Evolutionary conservation across 306 rosid species (phyloP).

Genomic region (Biancaea sappan): DNA sequence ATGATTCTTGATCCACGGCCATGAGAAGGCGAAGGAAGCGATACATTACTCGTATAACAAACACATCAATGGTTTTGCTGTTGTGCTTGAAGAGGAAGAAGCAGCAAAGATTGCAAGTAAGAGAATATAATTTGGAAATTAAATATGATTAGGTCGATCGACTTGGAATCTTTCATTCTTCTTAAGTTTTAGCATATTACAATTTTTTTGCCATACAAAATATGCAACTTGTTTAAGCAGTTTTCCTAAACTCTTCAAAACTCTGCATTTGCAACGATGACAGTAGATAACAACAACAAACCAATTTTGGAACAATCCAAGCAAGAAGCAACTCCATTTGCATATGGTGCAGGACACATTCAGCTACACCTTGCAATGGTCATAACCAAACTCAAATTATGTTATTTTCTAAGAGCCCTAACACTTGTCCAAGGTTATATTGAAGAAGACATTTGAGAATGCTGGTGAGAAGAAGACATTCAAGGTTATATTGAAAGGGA

Average conservation of each 20-base stretch:
- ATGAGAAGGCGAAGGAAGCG: constrained; percentile 49
- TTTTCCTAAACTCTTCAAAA: constrained; percentile 4
- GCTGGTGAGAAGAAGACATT: constrained; percentile 58
- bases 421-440: constrained; percentile 44
- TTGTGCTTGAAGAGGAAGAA: constrained; percentile 52
- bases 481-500: constrained; percentile 38
- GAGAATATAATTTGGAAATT: neutral
- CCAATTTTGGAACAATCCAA: constrained; percentile 40
- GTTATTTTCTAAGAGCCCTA: constrained; percentile 28
- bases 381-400: constrained; percentile 43
- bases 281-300: constrained; percentile 31
- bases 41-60: constrained; percentile 53
- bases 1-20: constrained; percentile 34
- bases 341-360: constrained; percentile 67
- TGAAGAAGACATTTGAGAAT: constrained; percentile 38
- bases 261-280: constrained; percentile 42
- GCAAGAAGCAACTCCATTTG: constrained; percentile 56
- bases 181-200: neutral
- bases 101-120: constrained; percentile 50
- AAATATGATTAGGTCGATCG: neutral
- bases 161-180: neutral
- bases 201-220: neutral
- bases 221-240: neutral
- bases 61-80: constrained; percentile 65
- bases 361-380: constrained; percentile 62